Conservation (phyloP, 768 basidiomycete species). For the Lactifluus hygrophoroides region DNA sequence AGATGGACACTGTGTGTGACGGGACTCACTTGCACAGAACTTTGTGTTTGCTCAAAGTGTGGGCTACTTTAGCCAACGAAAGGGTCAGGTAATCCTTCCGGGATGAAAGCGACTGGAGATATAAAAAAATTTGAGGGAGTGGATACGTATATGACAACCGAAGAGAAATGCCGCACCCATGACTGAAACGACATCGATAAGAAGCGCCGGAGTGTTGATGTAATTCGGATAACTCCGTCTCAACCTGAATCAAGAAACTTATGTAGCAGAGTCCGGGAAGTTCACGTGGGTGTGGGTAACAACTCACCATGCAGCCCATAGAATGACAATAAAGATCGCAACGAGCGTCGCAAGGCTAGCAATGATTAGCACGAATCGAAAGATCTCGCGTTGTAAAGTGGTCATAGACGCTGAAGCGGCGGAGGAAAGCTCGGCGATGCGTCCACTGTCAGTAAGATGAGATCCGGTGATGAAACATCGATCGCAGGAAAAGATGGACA, state of each 20-base stretch:
- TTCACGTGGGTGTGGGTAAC: background rate
- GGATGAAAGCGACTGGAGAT: conserved; percentile 37
- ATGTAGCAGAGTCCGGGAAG: background rate
- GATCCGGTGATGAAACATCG: conserved; percentile 5
- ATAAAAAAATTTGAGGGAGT: too few species aligned
- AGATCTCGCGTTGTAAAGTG: conserved; percentile 46
- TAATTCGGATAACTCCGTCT: conserved; percentile 33
- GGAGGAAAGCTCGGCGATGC: conserved; percentile 33
- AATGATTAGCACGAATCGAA: conserved; percentile 48
- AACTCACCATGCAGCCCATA: conserved; percentile 36
- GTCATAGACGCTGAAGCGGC: conserved; percentile 30
- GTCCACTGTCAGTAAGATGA: conserved; percentile 23
- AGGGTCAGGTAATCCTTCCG: conserved; percentile 50
- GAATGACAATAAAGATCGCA: conserved; percentile 44
- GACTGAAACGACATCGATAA: conserved; percentile 52
- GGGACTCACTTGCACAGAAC: conserved; percentile 35
- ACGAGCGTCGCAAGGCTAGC: conserved; percentile 36
- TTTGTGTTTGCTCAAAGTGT: conserved; percentile 42
- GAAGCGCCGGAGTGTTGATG: conserved; percentile 41
- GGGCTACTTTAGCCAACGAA: conserved; percentile 39
- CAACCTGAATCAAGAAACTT: conserved; percentile 29
- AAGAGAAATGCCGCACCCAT: too few species aligned
- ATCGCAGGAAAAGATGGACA: too few species aligned
- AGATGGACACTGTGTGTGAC: background rate
- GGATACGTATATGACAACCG: too few species aligned